A percentile compares a stretch with the other conserved stretches of the same genome.
Conservation (phyloP, 345 rosid genomes). For the Sisymbrium irio region DNA sequence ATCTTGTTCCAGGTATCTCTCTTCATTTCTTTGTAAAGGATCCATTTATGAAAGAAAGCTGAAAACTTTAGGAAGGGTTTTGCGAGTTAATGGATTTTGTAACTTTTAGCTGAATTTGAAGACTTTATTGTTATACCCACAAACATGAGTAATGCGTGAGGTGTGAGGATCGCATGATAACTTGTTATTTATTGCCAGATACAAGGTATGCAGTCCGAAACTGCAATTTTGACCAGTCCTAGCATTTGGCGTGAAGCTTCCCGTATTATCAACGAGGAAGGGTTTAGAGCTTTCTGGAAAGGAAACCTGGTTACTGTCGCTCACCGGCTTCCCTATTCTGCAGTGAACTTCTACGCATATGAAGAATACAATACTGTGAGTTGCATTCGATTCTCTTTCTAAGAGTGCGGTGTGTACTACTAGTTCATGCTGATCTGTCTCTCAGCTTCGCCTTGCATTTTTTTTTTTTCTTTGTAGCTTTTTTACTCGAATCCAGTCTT, state of each 20-base stretch:
- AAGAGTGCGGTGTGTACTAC: neutral
- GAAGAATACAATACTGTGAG: constrained; percentile 62
- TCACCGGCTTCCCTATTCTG: constrained; percentile 88
- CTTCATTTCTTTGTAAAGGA: neutral
- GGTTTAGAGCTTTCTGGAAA: constrained; percentile 95
- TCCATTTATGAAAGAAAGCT: neutral
- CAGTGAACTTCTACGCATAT: constrained; percentile 82
- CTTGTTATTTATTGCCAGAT: constrained; percentile 38
- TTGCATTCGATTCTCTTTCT: neutral
- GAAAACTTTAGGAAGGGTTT: neutral
- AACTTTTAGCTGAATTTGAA: constrained; percentile 1
- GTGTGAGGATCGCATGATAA: neutral
- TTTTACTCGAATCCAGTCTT: constrained; percentile 48
- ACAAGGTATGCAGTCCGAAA: constrained; percentile 92
- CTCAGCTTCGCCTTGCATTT: neutral
- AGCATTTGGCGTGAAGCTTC: constrained; percentile 92
- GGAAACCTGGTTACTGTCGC: constrained; percentile 95
- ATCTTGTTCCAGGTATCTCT: constrained; percentile 72
- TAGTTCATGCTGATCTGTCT: neutral
- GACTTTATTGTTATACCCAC: neutral
- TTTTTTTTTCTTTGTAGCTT: constrained; percentile 38
- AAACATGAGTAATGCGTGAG: constrained; percentile 2
- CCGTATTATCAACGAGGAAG: constrained; percentile 77
- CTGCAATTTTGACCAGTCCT: constrained; percentile 60
- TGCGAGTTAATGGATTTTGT: neutral